These are phyloP conservation scores for Tricholomella constricta DNA, from an alignment of 768 basidiomycete genomes.

Conservation along the genomic window DNA sequence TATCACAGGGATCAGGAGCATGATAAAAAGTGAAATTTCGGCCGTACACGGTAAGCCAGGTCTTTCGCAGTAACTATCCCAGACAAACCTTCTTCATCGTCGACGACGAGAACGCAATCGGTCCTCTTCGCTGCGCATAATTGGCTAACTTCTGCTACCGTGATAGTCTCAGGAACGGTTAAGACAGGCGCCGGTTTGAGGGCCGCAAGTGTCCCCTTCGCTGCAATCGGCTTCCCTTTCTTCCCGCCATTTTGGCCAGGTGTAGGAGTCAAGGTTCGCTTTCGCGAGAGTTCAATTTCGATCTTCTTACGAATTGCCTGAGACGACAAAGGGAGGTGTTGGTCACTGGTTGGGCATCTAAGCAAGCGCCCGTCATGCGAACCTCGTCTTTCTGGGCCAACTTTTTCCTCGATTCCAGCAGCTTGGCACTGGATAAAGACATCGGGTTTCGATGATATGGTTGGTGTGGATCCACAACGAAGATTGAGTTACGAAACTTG, in stretches of 20 bases:
- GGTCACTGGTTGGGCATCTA: not conserved
- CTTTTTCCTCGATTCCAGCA: slow-evolving; percentile 2
- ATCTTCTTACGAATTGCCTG: slow-evolving; percentile 99
- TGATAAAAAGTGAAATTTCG: not conserved
- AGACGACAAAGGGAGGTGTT: slow-evolving; percentile 1
- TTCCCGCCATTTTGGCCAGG: slow-evolving; percentile 50
- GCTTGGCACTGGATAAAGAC: not conserved
- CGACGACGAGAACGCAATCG: slow-evolving; percentile 98
- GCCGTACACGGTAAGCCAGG: slow-evolving; percentile 87
- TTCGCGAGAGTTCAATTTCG: slow-evolving; percentile 90
- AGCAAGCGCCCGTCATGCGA: not conserved
- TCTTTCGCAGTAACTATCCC: slow-evolving; percentile 99
- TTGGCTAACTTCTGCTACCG: slow-evolving; percentile 95
- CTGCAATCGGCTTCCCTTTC: slow-evolving; percentile 60
- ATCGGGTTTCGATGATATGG: not conserved
- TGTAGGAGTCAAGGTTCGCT: slow-evolving; percentile 89
- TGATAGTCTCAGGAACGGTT: slow-evolving; percentile 95
- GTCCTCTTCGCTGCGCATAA: slow-evolving; percentile 97
- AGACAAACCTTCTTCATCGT: slow-evolving; percentile 96
- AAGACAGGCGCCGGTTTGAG: slow-evolving; percentile 93
- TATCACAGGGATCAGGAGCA: slow-evolving; percentile 31
- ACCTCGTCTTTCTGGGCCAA: slow-evolving; percentile 6
- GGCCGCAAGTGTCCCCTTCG: slow-evolving; percentile 96
- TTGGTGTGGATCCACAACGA: not conserved
- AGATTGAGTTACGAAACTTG: not conserved